Conservation (phyloP, 1,284 basidiomycete genomes). For the Leucoagaricus sp. region DNA sequence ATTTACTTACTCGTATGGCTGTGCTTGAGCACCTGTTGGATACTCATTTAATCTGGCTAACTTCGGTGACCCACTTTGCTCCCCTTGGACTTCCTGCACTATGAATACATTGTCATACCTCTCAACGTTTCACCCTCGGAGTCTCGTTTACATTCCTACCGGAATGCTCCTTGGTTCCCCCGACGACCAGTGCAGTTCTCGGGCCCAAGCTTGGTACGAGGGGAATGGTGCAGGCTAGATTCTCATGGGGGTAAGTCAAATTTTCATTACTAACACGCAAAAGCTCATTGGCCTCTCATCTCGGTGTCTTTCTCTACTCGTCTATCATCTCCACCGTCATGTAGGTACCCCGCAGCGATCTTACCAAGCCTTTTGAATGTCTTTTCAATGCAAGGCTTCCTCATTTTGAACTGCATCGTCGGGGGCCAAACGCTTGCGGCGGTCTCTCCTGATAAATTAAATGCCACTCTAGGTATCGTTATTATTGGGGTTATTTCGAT, state of each 20-base stretch:
- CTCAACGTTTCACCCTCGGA: no score
- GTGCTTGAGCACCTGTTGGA: no score
- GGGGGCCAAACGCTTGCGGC: constrained; percentile 74
- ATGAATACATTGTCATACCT: no score
- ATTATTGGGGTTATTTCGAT: constrained; percentile 81
- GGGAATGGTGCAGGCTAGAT: constrained; percentile 39
- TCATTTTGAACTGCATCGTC: constrained; percentile 76
- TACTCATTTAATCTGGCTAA: no score
- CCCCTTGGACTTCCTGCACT: no score
- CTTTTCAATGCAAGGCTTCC: constrained; percentile 68
- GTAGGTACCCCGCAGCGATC: constrained; percentile 68
- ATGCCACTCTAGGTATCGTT: constrained; percentile 77
- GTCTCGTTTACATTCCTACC: no score
- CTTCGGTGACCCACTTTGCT: no score
- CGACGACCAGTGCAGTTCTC: constrained; percentile 25
- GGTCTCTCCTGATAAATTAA: constrained; percentile 25
- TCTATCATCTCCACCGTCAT: constrained; percentile 21
- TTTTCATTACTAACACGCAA: no score
- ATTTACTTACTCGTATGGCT: no score
- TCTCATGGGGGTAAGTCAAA: constrained; percentile 37
- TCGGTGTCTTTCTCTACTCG: constrained; percentile 49
- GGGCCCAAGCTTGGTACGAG: constrained; percentile 38
- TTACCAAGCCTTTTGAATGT: constrained; percentile 68
- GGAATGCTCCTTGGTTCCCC: no score
- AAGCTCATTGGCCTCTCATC: constrained; percentile 42